Evolutionary conservation across 495 filamentous ascomycete genomes (phyloP).

Genomic region (Ramalina intermedia): DNA sequence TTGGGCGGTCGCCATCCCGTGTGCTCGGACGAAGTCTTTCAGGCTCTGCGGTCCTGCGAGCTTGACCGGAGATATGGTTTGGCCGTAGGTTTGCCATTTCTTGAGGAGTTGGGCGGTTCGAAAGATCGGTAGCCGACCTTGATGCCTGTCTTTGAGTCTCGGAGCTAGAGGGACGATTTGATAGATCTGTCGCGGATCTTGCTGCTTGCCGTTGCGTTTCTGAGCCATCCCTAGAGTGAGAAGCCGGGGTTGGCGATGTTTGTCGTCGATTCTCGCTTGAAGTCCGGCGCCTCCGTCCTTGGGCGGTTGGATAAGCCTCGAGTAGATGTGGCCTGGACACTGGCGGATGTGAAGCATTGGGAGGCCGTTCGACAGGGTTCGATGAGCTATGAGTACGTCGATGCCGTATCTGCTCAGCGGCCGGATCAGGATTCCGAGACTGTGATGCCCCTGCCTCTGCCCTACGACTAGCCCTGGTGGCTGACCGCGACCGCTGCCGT

Average conservation of each 20-base stretch:
- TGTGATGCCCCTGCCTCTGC: neutral
- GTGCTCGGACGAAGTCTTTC: conserved; percentile 6
- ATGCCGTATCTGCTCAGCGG: conserved; percentile 16
- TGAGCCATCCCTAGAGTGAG: conserved; percentile 18
- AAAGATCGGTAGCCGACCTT: no score
- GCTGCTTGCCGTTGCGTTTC: conserved; percentile 28
- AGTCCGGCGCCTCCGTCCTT: conserved; percentile 32
- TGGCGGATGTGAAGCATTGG: conserved; percentile 32
- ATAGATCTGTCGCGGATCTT: conserved; percentile 47
- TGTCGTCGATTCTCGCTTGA: conserved; percentile 31
- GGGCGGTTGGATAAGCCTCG: conserved; percentile 26
- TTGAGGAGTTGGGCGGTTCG: no score
- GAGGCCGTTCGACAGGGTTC: conserved; percentile 17
- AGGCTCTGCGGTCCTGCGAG: conserved; percentile 34
- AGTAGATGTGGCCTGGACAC: conserved; percentile 42
- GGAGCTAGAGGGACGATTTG: conserved; percentile 26
- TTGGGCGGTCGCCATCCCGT: no score
- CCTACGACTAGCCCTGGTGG: neutral
- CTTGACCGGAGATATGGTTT: conserved; percentile 11
- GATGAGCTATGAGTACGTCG: conserved; percentile 22
- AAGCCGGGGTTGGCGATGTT: conserved; percentile 15
- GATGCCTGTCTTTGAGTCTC: conserved; percentile 1
- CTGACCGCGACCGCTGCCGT: conserved; percentile 11
- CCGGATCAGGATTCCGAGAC: conserved; percentile 19
- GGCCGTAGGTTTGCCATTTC: conserved; percentile 1